These are phyloP conservation scores for Psophocarpus tetragonolobus DNA, from an alignment of 306 rosid genomes.

Conservation along the genomic window DNA sequence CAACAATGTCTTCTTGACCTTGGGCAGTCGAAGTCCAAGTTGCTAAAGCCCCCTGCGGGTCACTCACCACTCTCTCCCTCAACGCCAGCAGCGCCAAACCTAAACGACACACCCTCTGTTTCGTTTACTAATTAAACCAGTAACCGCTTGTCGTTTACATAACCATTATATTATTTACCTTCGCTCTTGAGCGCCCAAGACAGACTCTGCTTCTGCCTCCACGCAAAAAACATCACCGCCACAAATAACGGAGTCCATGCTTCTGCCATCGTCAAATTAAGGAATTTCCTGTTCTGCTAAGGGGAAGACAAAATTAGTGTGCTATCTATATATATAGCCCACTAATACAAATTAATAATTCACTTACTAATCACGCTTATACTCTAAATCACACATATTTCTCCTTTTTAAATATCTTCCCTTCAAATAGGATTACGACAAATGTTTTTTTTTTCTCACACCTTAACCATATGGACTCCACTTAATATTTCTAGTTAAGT, in stretches of 20 bases:
- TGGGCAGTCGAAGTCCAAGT: background rate
- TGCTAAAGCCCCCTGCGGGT: background rate
- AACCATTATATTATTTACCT: constrained; percentile 35
- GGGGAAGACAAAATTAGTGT: background rate
- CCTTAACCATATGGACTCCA: too few species aligned
- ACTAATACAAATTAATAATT: background rate
- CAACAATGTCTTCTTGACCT: background rate
- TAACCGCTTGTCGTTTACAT: background rate
- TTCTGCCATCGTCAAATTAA: background rate
- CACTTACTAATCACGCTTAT: background rate
- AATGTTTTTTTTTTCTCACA: too few species aligned
- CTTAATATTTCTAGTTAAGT: too few species aligned
- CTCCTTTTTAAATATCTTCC: too few species aligned
- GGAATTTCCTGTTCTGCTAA: background rate
- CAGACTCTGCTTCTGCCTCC: constrained; percentile 24
- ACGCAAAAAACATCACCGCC: constrained; percentile 26
- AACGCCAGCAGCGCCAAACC: constrained; percentile 64
- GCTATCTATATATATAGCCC: background rate
- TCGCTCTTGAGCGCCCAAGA: constrained; percentile 50
- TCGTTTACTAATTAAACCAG: background rate
- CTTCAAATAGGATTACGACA: too few species aligned
- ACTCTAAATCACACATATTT: too few species aligned
- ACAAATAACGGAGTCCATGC: background rate
- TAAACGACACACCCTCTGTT: constrained; percentile 31
- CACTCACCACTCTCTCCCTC: constrained; percentile 50